These are phyloP conservation scores for Tylopilus felleus DNA, from an alignment of 768 basidiomycete species.

Conservation along the genomic window DNA sequence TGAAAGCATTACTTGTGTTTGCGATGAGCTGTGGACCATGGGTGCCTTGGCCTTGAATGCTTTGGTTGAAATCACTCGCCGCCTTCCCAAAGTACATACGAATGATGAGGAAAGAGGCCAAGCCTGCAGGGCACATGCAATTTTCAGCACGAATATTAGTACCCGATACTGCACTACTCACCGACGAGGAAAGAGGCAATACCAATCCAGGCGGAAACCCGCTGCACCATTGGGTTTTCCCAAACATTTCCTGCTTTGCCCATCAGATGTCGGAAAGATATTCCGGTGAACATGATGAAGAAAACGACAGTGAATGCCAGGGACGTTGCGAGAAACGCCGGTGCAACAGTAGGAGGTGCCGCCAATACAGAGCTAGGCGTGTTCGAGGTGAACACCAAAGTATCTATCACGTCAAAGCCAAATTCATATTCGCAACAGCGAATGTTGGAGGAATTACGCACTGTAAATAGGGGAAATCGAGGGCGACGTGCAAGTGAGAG, in stretches of 20 bases:
- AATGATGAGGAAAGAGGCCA: slow-evolving; percentile 66
- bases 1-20: slow-evolving; percentile 65
- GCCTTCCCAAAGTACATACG: slow-evolving; percentile 84
- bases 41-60: slow-evolving; percentile 48
- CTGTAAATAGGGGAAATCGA: slow-evolving; percentile 61
- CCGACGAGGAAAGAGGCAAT: slow-evolving; percentile 75
- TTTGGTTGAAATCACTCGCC: slow-evolving; percentile 70
- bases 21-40: slow-evolving; percentile 62
- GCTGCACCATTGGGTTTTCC: slow-evolving; percentile 57
- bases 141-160: background rate
- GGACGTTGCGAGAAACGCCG: slow-evolving; percentile 61
- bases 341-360: slow-evolving; percentile 58
- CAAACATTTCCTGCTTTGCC: slow-evolving; percentile 47
- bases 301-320: slow-evolving; percentile 57
- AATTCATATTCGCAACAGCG: background rate
- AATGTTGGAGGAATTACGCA: slow-evolving; percentile 29
- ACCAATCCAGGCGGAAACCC: slow-evolving; percentile 68
- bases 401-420: slow-evolving; percentile 40
- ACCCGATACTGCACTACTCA: slow-evolving; percentile 22
- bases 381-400: slow-evolving; percentile 56
- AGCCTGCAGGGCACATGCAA: slow-evolving; percentile 39
- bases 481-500: slow-evolving; percentile 53
- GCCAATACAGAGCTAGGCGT: slow-evolving; percentile 55
- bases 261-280: slow-evolving; percentile 65
- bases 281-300: slow-evolving; percentile 61